phyloP scores from a whole-genome alignment of 371 early-diverging fungal genomes.

The Chytridium lagenaria region DNA sequence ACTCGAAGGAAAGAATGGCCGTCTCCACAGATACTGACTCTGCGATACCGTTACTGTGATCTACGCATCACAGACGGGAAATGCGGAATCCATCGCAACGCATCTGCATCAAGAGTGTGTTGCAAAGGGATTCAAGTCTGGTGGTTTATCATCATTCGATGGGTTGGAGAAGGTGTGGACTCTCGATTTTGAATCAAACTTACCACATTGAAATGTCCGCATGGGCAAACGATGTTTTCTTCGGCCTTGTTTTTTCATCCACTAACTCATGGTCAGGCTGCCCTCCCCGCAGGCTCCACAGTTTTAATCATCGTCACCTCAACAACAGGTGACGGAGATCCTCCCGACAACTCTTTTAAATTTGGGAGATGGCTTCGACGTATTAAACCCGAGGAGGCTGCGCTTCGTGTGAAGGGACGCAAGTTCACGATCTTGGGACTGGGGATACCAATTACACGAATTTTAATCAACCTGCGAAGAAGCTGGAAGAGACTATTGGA shows the following conservation, averaged over 20 bases:
- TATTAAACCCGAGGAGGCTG: constrained; percentile 38
- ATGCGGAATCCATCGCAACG: constrained; percentile 90
- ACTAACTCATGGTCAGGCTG: constrained; percentile 51
- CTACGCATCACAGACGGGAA: constrained; percentile 95
- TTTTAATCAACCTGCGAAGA: constrained; percentile 83
- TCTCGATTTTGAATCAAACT: background rate
- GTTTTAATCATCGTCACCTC: constrained; percentile 80
- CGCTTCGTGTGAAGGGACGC: constrained; percentile 32
- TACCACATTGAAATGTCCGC: background rate
- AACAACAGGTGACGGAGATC: constrained; percentile 96
- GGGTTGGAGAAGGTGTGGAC: background rate
- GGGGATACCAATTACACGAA: constrained; percentile 94
- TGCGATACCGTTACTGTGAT: no score
- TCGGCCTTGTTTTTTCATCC: constrained; percentile 25
- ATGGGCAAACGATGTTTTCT: background rate
- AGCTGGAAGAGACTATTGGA: constrained; percentile 73
- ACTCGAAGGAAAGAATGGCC: no score
- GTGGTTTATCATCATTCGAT: background rate
- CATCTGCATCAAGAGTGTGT: constrained; percentile 77
- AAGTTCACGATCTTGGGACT: constrained; percentile 60
- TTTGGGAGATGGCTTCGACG: constrained; percentile 84
- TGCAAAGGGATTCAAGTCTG: constrained; percentile 65
- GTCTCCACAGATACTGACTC: no score
- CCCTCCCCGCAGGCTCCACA: constrained; percentile 20
- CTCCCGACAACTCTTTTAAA: constrained; percentile 89